A percentile compares a stretch with the other conserved stretches of the same genome.
phyloP scores from a whole-genome alignment of 148 eudicot genomes.

The Dysphania ambrosioides region DNA sequence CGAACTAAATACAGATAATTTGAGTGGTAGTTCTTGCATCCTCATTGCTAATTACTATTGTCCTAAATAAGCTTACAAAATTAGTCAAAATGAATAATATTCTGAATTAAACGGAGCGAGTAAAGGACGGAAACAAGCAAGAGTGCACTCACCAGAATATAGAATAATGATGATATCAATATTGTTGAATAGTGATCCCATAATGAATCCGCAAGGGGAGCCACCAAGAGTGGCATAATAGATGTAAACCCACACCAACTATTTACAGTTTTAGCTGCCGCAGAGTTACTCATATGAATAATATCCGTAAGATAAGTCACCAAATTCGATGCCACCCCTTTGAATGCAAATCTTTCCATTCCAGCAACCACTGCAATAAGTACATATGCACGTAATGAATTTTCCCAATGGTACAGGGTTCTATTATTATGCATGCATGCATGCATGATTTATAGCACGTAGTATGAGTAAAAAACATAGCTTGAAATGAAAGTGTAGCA shows the following conservation, averaged over 20 bases:
- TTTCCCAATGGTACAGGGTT: too few species aligned
- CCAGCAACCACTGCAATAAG: slow-evolving; percentile 59
- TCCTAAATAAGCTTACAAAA: too few species aligned
- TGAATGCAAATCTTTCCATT: slow-evolving; percentile 92
- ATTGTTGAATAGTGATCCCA: slow-evolving; percentile 68
- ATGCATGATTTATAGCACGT: too few species aligned
- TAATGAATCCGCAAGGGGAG: slow-evolving; percentile 72
- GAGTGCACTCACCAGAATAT: slow-evolving; percentile 62
- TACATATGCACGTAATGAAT: too few species aligned
- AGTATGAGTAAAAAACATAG: too few species aligned
- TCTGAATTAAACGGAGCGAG: too few species aligned
- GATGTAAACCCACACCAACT: slow-evolving; percentile 84
- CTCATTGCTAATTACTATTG: too few species aligned
- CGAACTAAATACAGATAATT: too few species aligned
- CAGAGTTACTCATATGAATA: slow-evolving; percentile 70
- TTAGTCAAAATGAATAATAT: too few species aligned
- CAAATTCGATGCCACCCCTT: slow-evolving; percentile 95
- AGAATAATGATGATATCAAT: slow-evolving; percentile 55
- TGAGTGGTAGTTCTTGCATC: too few species aligned
- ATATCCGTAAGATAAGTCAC: slow-evolving; percentile 78
- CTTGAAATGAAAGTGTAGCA: neutral
- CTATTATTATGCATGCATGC: too few species aligned
- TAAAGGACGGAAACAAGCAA: too few species aligned
- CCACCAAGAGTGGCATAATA: slow-evolving; percentile 74
- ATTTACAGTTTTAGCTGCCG: slow-evolving; percentile 80